phyloP scores from a whole-genome alignment of 2,329 filamentous ascomycete genomes.

The Nothopassalora personata region DNA sequence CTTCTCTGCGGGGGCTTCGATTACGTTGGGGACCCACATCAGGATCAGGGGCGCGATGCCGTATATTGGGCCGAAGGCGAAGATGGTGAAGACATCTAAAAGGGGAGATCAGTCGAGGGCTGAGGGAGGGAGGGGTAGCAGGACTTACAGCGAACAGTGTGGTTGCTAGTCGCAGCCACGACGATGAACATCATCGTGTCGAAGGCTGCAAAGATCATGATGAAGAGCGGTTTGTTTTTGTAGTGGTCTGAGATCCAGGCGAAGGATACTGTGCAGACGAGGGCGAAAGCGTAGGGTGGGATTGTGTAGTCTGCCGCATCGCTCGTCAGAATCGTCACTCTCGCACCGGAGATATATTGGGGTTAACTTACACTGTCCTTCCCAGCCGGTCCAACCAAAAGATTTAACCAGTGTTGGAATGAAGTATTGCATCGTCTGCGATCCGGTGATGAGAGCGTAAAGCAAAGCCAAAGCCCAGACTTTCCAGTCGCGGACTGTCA shows the following conservation, averaged over 20 bases:
- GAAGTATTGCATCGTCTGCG: slow-evolving; percentile 3
- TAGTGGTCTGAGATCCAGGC: slow-evolving; percentile 5
- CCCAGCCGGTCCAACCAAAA: neutral
- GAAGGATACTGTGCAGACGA: slow-evolving; percentile 1
- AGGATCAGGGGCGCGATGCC: neutral
- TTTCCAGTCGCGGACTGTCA: neutral
- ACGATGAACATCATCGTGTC: slow-evolving; percentile 6
- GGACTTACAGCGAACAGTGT: neutral
- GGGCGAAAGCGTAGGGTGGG: slow-evolving; percentile 7
- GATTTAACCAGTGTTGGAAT: neutral
- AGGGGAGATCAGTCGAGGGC: slow-evolving; percentile 24
- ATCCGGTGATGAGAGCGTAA: neutral
- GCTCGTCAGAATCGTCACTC: neutral
- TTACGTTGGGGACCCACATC: neutral
- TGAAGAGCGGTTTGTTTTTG: slow-evolving; percentile 2
- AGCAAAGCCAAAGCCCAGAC: neutral
- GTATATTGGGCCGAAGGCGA: slow-evolving; percentile 7
- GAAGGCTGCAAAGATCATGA: slow-evolving; percentile 3
- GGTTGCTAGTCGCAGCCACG: neutral
- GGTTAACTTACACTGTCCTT: slow-evolving; percentile 1
- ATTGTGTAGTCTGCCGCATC: slow-evolving; percentile 4
- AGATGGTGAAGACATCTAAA: slow-evolving; percentile 22
- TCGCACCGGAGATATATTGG: neutral
- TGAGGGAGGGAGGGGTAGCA: slow-evolving; percentile 24
- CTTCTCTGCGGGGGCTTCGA: slow-evolving; percentile 33